Percentiles rank a stretch among this genome's conserved stretches.
These are phyloP conservation scores for Lactarius psammicola DNA, from an alignment of 768 basidiomycete species.

Conservation along the genomic window DNA sequence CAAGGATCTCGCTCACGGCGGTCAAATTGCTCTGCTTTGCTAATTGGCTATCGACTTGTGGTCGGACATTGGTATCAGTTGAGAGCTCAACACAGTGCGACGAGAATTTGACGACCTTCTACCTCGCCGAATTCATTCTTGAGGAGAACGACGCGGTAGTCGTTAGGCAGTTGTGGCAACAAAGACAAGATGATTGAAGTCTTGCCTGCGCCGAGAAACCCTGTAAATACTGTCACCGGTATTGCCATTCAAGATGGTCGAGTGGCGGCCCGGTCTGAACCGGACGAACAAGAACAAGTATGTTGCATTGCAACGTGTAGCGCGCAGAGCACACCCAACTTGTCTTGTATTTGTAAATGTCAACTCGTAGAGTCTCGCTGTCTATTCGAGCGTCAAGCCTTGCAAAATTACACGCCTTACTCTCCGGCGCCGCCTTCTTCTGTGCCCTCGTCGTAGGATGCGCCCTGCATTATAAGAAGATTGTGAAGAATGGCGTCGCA, in stretches of 20 bases:
- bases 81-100: background rate
- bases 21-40: constrained; percentile 80
- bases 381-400: constrained; percentile 51
- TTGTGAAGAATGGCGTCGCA: constrained; percentile 82
- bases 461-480: constrained; percentile 72
- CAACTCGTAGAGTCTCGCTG: constrained; percentile 11
- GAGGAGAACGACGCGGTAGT: constrained; percentile 85
- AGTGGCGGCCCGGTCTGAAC: background rate
- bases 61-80: background rate
- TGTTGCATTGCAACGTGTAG: no score
- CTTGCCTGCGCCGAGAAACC: constrained; percentile 83
- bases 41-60: constrained; percentile 83
- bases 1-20: constrained; percentile 88
- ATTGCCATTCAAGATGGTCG: constrained; percentile 40
- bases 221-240: constrained; percentile 94
- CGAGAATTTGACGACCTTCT: constrained; percentile 51
- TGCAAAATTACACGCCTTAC: constrained; percentile 60
- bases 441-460: constrained; percentile 63
- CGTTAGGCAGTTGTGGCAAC: constrained; percentile 74
- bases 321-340: background rate
- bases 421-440: constrained; percentile 64
- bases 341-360: background rate
- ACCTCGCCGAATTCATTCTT: constrained; percentile 98
- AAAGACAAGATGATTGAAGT: constrained; percentile 81
- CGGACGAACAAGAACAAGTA: background rate